phyloP scores from a whole-genome alignment of 208 protist genomes.

The Wallacemonas rigidus region DNA sequence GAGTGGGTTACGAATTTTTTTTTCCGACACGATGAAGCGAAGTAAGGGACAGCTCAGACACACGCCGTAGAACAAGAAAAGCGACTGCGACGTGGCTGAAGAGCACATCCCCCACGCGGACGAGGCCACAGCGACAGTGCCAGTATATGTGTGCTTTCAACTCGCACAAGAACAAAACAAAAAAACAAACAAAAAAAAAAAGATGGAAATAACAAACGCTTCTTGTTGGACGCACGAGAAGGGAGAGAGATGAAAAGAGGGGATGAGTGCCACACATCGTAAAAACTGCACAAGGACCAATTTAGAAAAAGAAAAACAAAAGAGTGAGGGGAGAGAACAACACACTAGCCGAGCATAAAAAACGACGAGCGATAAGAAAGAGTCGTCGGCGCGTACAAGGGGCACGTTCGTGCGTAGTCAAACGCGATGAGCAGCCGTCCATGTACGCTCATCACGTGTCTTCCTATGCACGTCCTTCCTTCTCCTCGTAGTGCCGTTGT shows the following conservation, averaged over 20 bases:
- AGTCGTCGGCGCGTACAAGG: not conserved
- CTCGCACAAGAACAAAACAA: conserved; percentile 16
- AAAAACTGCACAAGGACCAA: not conserved
- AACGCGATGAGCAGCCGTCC: not conserved
- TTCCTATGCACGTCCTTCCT: too few relatives aligned
- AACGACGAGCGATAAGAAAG: not conserved
- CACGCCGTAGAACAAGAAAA: conserved; percentile 16
- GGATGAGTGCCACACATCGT: not conserved
- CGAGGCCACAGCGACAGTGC: not conserved
- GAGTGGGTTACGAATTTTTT: conserved; percentile 2
- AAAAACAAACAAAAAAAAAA: not conserved
- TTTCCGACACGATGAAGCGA: not conserved
- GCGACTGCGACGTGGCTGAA: conserved; percentile 2
- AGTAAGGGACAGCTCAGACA: not conserved
- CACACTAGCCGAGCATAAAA: conserved; percentile 16
- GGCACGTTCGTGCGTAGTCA: not conserved
- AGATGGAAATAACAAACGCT: not conserved
- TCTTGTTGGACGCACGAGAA: too few relatives aligned
- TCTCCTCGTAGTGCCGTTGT: too few relatives aligned
- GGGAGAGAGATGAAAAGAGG: too few relatives aligned
- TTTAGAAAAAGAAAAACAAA: not conserved
- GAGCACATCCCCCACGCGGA: not conserved
- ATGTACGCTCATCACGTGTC: not conserved
- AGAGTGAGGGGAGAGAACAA: conserved; percentile 11
- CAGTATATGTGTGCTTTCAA: not conserved